Evolutionary conservation across 2,329 filamentous ascomycete species (phyloP).

Genomic region (Claviceps digitariae): DNA sequence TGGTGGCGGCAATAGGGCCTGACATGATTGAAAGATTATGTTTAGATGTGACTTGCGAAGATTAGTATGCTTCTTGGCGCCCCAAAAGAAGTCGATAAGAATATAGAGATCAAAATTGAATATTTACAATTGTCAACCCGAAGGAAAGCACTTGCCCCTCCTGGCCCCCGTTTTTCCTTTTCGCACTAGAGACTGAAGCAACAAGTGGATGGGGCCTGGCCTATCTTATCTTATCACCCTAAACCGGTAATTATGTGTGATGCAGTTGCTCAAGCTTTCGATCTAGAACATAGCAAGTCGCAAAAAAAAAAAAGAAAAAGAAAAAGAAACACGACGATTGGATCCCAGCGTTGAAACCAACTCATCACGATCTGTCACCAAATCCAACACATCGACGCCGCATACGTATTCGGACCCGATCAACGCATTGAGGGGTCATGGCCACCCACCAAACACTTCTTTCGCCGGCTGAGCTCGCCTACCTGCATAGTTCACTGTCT

Average conservation of each 20-base stretch:
- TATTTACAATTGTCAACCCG: background rate
- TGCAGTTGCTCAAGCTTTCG: conserved; percentile 1
- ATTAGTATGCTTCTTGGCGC: background rate
- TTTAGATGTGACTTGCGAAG: conserved; percentile 36
- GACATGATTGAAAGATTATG: conserved; percentile 43
- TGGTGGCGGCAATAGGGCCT: conserved; percentile 52
- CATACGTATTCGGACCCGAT: background rate
- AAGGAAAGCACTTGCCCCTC: background rate
- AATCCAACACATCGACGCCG: background rate
- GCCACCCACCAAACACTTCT: conserved; percentile 60
- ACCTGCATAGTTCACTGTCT: conserved; percentile 77
- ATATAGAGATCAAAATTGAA: background rate
- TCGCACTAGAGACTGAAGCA: background rate
- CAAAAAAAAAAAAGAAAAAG: conserved; percentile 2
- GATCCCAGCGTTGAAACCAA: background rate
- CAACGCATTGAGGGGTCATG: conserved; percentile 27
- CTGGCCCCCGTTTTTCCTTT: background rate
- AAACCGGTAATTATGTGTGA: background rate
- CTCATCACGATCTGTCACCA: background rate
- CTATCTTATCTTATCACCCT: conserved; percentile 1
- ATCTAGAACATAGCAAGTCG: background rate
- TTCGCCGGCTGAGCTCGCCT: conserved; percentile 91
- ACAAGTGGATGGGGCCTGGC: background rate
- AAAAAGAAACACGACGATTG: no score
- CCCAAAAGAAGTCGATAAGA: background rate